A percentile compares a stretch with the other conserved stretches of the same genome.
Conservation (phyloP, 495 filamentous ascomycete genomes). For the Penicillium waksmanii region DNA sequence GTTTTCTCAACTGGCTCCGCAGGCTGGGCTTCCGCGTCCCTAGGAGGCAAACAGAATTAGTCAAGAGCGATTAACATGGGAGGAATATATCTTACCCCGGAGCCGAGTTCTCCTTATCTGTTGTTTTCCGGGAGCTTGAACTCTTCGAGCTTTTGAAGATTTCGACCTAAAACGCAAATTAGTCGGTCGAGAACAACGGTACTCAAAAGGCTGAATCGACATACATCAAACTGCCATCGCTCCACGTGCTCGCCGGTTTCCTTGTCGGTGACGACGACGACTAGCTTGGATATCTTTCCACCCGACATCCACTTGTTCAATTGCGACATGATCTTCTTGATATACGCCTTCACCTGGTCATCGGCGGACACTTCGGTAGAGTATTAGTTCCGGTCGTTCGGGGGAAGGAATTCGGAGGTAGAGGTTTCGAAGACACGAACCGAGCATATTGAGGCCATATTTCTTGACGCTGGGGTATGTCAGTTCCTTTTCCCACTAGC, state of each 20-base stretch:
- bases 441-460: slow-evolving; percentile 98
- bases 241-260: slow-evolving; percentile 96
- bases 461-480: slow-evolving; percentile 76
- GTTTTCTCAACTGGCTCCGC: slow-evolving; percentile 69
- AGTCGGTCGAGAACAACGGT: slow-evolving; percentile 9
- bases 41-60: slow-evolving; percentile 18
- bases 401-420: not conserved
- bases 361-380: slow-evolving; percentile 73
- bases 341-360: slow-evolving; percentile 98
- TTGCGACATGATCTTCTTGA: slow-evolving; percentile 98
- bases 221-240: slow-evolving; percentile 96
- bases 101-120: slow-evolving; percentile 65
- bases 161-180: slow-evolving; percentile 56
- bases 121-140: slow-evolving; percentile 49
- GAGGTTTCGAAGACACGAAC: slow-evolving; percentile 42
- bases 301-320: slow-evolving; percentile 95
- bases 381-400: slow-evolving; percentile 17
- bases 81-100: slow-evolving; percentile 51
- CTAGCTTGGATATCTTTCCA: slow-evolving; percentile 94
- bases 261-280: slow-evolving; percentile 93
- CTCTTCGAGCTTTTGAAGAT: slow-evolving; percentile 66
- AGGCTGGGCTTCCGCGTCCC: slow-evolving; percentile 36
- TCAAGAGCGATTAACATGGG: not conserved
- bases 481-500: slow-evolving; percentile 6
- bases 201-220: slow-evolving; percentile 14